Base-by-base conservation (phyloP, 176 grass and related monocot genomes). In the Ensete ventricosum region DNA sequence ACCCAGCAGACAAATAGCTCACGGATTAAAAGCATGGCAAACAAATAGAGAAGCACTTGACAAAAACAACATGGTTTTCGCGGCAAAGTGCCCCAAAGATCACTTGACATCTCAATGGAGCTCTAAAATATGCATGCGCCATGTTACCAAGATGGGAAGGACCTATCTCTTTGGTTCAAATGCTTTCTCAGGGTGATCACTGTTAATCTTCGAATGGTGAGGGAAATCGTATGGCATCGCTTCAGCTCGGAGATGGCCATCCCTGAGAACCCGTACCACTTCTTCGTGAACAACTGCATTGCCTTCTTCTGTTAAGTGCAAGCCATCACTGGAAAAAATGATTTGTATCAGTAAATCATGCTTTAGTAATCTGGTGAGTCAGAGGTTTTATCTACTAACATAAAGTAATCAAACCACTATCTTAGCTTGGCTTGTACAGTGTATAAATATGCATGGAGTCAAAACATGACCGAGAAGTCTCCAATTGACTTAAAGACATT, bases 251-350 rank as follows among this genome's bases (percentile, higher is more conserved):
- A 96, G 82, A 81, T 85, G 81, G 52, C 62, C 76, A 11, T 72
- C 55, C 73, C 50, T 77, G 50, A 96, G 80, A 34, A 84, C 66
- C 68, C 79, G 43, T 25, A 92, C 76, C n/a, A 90, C 79, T 76
- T 92, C 81, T 82, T 82, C 72, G 79, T 90, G 78, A 26, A 96
- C 87, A 77, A 96, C 65, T 29, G 71, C 65, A 50, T 96, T 92
- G 74, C 93, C 89, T 86, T 90, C 85, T 54, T 64, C 72, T 63
- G 89, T 96, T 64, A 96, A 80, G 64, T 96, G 87, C 52, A 92
- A 78, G 20, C 89, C 93, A n/a, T 96, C 93, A 53, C 93, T 96
- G 77, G 0, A 64, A 89, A 58, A 58, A 81, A 26, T 21, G 20
- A 73, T 77, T 43, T 81, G 10, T 64, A 26, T 84, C 80, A 76